Base-by-base conservation (phyloP, 2,329 filamentous ascomycete genomes). In the Colletotrichum noveboracense region DNA sequence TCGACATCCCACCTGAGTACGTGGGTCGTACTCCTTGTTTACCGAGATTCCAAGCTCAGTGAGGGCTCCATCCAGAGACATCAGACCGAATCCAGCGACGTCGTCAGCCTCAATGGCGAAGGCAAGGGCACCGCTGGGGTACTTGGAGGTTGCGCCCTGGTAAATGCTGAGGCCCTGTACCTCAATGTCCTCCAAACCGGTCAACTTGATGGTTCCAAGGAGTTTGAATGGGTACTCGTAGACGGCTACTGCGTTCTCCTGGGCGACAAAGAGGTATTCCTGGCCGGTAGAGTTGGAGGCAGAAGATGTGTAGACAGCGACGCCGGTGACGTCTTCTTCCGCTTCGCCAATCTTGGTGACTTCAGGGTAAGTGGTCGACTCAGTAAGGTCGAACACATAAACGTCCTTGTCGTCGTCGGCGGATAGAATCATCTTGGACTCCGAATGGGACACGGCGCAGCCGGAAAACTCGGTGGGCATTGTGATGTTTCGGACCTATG, bases 251-350 rank as follows among this genome's bases (percentile, higher is more conserved):
- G 79, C 78, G 55, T 85, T 80, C 12, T 82, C 80, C 36, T 85
- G 84, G 0, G 86, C 84, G 18, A 87, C 84, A 28, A 89, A 82
- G 0, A 89, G 71, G 73, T 87, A 87, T 71, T 87, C 82, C 1
- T 79, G 78, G 6, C 71, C 76, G 5, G 78, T 78, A 10, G 68
- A 70, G 14, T 78, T 68, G 6, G 86, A 80, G 14, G 82, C 26
- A 6, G 85, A 2, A 52, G 43, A 80, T 5, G 82, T 36, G 67
- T 89, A 89, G 6, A 85, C 78, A 13, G 84, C 83, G 6, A 89
- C 76, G 0, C 87, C 86, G 1, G 86, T 87, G 8, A 88, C 80
- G 8, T 85, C 84, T 18, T 84, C 80, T 1, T 76, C 81, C 3
- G 81, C 81, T 72, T 86, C 79, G 34, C 86, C 85, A 6, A 86